Evolutionary conservation across 1,284 basidiomycete genomes (phyloP), one percentile per base, ranked within the genome.

Genomic region (Clitocybe nebularis): DNA sequence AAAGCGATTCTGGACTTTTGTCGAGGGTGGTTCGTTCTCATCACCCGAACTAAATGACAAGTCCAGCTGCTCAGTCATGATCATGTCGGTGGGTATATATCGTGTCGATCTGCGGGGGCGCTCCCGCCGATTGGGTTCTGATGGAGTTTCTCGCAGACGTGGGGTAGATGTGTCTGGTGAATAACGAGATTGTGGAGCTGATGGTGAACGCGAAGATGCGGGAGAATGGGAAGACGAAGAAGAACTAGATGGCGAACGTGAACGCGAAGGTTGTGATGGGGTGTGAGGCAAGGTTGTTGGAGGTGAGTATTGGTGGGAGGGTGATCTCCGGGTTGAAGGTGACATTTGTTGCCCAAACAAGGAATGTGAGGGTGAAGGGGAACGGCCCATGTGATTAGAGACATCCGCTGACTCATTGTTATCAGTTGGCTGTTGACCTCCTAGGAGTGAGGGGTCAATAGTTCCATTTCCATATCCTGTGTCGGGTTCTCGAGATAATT

Each of bases 31-130:
- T 37, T 17, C 9, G 28, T 44, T 42, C 16, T 49, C 44, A 10
- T 25, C 33, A 28, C 39, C 29, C 13, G 43, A 47, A 13, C 34
- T 36, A 3, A 24, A 32, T 3, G 47, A 28, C 8, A 49, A 2
- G 6, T 49, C 1, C 3, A 51, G 25, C 17, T 51, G 35, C 11
- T 9, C 36, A 2, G 24, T 52, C 11, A 26, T 22, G 14, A 46
- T 33, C 50, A 50, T 50, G 5, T 43, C 48, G 36, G 35, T 10
- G 11, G 20, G 39, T 16, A 39, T 9, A 22, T 28, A 39, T 22
- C 43, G 41, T 8, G 28, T 39, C 17, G 17, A 11, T 19, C 17
- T 26, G 34, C n/a, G 41, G 9, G 36, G 29, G 25, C 44, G 36
- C n/a, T n/a, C n/a, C n/a, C n/a, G n/a, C n/a, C n/a, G n/a, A n/a